Evolutionary conservation across 2,329 filamentous ascomycete species (phyloP), one percentile per base, ranked within the genome.

Genomic region (Domatiomyces globalis): DNA sequence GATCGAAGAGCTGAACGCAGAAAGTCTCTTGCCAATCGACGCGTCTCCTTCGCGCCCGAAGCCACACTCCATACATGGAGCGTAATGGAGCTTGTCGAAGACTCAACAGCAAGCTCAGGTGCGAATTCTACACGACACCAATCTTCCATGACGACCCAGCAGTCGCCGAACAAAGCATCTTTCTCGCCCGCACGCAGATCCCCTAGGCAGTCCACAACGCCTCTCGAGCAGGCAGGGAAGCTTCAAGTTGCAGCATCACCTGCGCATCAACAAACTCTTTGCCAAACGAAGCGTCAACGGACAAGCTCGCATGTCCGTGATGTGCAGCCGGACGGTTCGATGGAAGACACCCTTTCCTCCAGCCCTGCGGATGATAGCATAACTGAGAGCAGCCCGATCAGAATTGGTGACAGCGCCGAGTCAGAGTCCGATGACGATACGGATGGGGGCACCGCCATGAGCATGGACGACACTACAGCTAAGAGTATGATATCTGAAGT

Each of bases 31-130:
- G 88, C 90, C 46, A 94, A 92, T 65, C 81, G 92, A 62, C 81
- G 92, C 63, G 92, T 98, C 33, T 96, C 90, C 0, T 98, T 98
- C 67, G 92, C 92, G 4, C 92, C 92, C 1, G 92, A 98, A 69
- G 92, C 92, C 10, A 98, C 92, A 2, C 75, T 98, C 36, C 92
- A 98, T 65, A 98, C 92, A 0, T 96, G 94, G 76, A 89, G 96
- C 63, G 89, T 92, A 51, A 80, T 95, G 45, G 90, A 96, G 63
- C 85, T 89, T 56, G 77, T 81, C 64, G 87, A 89, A 63, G 89
- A 95, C 64, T 87, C 87, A 18, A 94, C 88, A 1, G 85, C 83
- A 12, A 82, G 80, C 9, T 83, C 81, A 5, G 76, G 78, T 6
- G 84, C 85, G 0, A 85, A 90, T 57, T 81, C 82, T 9, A 87